Evolutionary conservation across 164 flowering plant species (phyloP).

Genomic region (Annona squamosa): DNA sequence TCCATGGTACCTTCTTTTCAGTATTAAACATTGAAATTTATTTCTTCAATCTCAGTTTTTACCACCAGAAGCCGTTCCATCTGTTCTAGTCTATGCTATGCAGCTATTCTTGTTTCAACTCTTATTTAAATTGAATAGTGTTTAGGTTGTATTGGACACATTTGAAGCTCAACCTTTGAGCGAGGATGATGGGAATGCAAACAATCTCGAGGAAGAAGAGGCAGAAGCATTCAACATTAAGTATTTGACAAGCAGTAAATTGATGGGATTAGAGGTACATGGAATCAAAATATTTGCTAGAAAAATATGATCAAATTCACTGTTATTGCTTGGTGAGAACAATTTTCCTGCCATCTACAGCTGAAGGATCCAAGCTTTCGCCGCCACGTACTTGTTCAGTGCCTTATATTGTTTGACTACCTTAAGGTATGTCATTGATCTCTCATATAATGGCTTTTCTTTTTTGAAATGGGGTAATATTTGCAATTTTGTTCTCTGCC

Average conservation of each 20-base stretch:
- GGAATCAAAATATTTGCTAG: not conserved
- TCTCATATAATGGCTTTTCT: not conserved
- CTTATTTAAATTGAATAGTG: constrained; percentile 2
- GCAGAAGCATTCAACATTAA: constrained; percentile 78
- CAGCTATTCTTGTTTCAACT: not conserved
- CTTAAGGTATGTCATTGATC: constrained; percentile 52
- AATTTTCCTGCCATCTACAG: constrained; percentile 28
- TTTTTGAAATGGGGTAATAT: not conserved
- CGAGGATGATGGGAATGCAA: constrained; percentile 91
- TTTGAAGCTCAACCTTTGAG: constrained; percentile 95
- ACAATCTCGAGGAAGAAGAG: constrained; percentile 80
- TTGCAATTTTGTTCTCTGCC: no score
- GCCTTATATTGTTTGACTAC: constrained; percentile 91
- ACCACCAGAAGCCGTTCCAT: not conserved
- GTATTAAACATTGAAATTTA: not conserved
- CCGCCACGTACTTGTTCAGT: constrained; percentile 89
- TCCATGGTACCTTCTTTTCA: not conserved
- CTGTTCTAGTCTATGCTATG: no score
- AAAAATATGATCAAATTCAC: not conserved
- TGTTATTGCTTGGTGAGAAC: not conserved
- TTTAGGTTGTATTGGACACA: constrained; percentile 78
- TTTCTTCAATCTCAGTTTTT: not conserved
- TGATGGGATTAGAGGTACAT: constrained; percentile 92
- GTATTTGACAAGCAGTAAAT: constrained; percentile 92
- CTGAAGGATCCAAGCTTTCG: constrained; percentile 97